Base-by-base conservation (phyloP, 139 green algal genomes). In the Gonium pectorale region DNA sequence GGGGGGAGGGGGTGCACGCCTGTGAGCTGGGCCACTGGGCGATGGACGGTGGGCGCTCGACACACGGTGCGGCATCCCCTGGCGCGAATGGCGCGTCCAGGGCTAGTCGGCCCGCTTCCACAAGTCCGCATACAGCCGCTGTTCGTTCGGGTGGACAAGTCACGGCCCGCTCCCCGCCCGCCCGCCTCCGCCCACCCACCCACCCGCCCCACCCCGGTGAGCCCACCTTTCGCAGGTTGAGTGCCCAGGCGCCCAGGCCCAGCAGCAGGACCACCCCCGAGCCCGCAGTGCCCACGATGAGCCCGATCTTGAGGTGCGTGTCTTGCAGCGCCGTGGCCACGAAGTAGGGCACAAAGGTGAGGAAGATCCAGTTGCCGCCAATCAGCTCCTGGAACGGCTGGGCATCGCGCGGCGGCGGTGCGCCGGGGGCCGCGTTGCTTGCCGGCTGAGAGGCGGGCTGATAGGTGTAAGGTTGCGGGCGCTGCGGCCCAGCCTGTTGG, bases 281-380 rank as follows among this genome's bases (percentile, higher is more conserved):
- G 0, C 29, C 21, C 0, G 22, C 79, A 1, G 46, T 67, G 33
- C n/a, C 79, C 2, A 77, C 33, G 11, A 85, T 77, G 13, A 85
- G 79, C 13, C 79, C 79, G 3, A 78, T 38, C 8, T 46, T 22
- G 4, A 85, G 63, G 64, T 85, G 79, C 26, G 79, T 85, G 33
- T 85, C 79, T 49, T 85, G 79, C 17, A 85, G 64, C 26, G 64
- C 79, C 29, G 79, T 85, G 15, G 79, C 64, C 35, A 43, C 63
- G 26, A 85, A 85, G 79, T 85, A 85, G 11, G 79, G 79, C 46
- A 56, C 49, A 26, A 75, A 85, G 0, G 64, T 35, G 5, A 85
- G 5, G 64, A 85, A 85, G 35, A 85, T 62, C 79, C 79, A 85
- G 49, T 85, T 85, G 46, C 46, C 64, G 2, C 79, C 79, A 2